Percentiles rank a stretch among this genome's conserved stretches.
Conservation (phyloP, 495 filamentous ascomycete genomes). For the Jackrogersella minutella region DNA sequence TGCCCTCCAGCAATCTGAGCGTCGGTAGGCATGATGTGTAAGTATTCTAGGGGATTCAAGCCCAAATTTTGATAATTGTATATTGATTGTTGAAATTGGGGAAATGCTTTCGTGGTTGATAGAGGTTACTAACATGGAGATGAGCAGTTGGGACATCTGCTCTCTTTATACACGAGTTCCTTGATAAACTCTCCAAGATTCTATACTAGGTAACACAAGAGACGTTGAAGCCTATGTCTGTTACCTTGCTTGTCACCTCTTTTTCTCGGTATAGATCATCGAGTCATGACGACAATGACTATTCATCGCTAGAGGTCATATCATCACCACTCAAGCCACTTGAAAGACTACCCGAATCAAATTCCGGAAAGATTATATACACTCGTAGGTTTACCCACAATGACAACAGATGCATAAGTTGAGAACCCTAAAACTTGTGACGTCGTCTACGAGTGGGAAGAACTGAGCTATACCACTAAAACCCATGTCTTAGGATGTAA, state of each 20-base stretch:
- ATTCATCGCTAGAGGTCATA: constrained; percentile 1
- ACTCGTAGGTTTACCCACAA: background rate
- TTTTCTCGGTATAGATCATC: background rate
- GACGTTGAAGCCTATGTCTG: background rate
- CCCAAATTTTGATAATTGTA: too few relatives aligned
- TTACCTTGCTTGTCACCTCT: background rate
- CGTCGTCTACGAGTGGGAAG: too few relatives aligned
- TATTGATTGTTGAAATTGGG: too few relatives aligned
- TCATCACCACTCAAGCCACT: constrained; percentile 29
- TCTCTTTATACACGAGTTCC: too few relatives aligned
- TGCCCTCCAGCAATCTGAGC: constrained; percentile 55
- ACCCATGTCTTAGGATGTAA: background rate
- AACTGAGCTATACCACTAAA: too few relatives aligned
- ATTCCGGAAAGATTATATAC: background rate
- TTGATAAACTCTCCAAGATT: background rate
- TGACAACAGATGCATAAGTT: background rate
- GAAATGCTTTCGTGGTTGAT: too few relatives aligned
- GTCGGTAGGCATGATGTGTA: constrained; percentile 44
- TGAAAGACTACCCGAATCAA: background rate
- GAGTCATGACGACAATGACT: constrained; percentile 36
- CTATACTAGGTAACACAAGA: background rate
- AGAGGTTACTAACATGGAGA: too few relatives aligned
- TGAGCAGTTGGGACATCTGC: too few relatives aligned
- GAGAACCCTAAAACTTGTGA: background rate
- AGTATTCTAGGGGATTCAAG: background rate